Conservation (phyloP, 106 monocot species). For the Allium sativum region DNA sequence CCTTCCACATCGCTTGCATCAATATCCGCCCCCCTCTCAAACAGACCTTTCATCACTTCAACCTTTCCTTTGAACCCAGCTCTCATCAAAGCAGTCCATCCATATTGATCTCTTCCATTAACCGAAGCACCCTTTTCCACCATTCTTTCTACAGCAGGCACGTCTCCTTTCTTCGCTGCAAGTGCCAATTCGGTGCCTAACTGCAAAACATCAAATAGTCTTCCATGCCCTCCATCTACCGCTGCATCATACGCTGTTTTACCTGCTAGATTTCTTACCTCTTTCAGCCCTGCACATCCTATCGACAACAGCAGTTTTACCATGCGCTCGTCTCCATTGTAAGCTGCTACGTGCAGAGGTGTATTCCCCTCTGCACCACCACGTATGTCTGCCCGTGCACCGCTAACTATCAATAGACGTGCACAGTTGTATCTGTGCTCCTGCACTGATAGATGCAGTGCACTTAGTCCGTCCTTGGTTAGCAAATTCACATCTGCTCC, state of each 20-base stretch:
- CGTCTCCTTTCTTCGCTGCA: constrained; percentile 42
- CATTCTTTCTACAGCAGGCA: constrained; percentile 1
- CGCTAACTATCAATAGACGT: constrained; percentile 22
- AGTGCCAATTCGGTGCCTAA: constrained; percentile 15
- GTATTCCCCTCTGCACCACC: constrained; percentile 29
- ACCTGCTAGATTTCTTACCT: constrained; percentile 27
- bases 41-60: constrained; percentile 20
- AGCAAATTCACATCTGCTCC: constrained; percentile 17
- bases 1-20: constrained; percentile 37
- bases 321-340: constrained; percentile 27
- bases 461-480: constrained; percentile 29
- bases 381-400: constrained; percentile 23
- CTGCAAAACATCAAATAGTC: constrained; percentile 24
- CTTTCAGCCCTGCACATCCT: constrained; percentile 18
- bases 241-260: constrained; percentile 38
- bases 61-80: constrained; percentile 45
- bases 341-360: constrained; percentile 34
- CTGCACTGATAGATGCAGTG: constrained; percentile 33
- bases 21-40: constrained; percentile 29
- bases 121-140: constrained; percentile 29
- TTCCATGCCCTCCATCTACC: constrained; percentile 21
- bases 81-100: constrained; percentile 53
- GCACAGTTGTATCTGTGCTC: constrained; percentile 19
- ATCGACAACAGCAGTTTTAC: constrained; percentile 17
- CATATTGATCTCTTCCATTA: constrained; percentile 32